Conservation (phyloP, 1,284 basidiomycete genomes). For the Fistulina hepatica region DNA sequence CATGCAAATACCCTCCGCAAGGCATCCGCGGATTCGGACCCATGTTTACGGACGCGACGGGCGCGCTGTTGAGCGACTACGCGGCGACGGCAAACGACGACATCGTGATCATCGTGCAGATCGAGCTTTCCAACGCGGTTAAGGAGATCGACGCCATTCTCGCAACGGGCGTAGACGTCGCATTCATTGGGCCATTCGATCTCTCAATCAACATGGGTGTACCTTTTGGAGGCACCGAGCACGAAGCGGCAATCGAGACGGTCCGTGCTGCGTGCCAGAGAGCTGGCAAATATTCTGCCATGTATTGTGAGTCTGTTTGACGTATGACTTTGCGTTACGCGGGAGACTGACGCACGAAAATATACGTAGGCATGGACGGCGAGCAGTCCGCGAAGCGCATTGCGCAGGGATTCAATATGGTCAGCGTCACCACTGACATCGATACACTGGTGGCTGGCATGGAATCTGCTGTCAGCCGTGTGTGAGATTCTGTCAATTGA, state of each 20-base stretch:
- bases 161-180: constrained; percentile 20
- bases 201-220: constrained; percentile 22
- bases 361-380: constrained; percentile 19
- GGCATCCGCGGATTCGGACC: constrained; percentile 24
- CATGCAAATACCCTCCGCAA: constrained; percentile 21
- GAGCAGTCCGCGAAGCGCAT: constrained; percentile 23
- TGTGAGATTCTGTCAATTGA: too few species aligned
- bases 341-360: too few species aligned
- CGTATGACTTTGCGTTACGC: too few species aligned
- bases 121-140: constrained; percentile 22
- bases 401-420: constrained; percentile 24
- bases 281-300: constrained; percentile 20
- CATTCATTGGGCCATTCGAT: constrained; percentile 23
- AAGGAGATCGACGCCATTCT: constrained; percentile 19
- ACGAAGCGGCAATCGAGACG: constrained; percentile 21
- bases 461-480: too few species aligned
- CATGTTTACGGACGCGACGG: constrained; percentile 24
- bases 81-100: constrained; percentile 18
- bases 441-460: constrained; percentile 19
- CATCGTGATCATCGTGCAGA: constrained; percentile 21
- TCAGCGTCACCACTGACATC: constrained; percentile 25
- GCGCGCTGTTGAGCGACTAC: constrained; percentile 19
- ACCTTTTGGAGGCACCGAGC: constrained; percentile 19
- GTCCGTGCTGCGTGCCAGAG: constrained; percentile 18
- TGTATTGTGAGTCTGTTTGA: constrained; percentile 19